Conservation (phyloP, 495 filamentous ascomycete genomes). For the Neurospora sp. region DNA sequence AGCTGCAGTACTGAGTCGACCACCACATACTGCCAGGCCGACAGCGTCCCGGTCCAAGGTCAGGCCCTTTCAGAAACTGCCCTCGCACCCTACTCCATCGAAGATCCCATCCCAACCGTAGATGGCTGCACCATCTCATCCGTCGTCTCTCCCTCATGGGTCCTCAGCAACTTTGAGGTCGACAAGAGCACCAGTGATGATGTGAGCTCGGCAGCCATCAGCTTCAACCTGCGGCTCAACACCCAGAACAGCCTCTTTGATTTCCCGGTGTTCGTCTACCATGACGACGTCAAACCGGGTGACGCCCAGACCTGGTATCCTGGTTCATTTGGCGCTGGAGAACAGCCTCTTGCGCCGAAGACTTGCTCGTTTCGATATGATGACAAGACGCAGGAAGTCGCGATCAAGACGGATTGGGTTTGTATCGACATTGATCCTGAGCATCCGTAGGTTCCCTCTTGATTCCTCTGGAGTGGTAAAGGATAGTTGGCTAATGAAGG, state of each 20-base stretch:
- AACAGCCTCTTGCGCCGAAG: slow-evolving; percentile 10
- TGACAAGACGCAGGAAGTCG: slow-evolving; percentile 1
- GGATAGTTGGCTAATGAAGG: background rate
- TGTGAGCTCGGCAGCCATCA: slow-evolving; percentile 3
- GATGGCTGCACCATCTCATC: slow-evolving; percentile 23
- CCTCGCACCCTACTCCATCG: slow-evolving; percentile 18
- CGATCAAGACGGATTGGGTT: slow-evolving; percentile 15
- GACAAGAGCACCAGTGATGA: slow-evolving; percentile 2
- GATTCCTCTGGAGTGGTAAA: background rate
- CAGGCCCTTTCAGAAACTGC: slow-evolving; percentile 2
- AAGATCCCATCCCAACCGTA: slow-evolving; percentile 12
- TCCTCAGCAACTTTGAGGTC: slow-evolving; percentile 14
- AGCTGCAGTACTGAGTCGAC: background rate
- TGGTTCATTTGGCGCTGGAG: slow-evolving; percentile 11
- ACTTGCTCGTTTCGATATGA: slow-evolving; percentile 13
- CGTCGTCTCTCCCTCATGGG: slow-evolving; percentile 16
- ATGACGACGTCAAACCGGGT: slow-evolving; percentile 2
- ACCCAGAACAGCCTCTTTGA: slow-evolving; percentile 10
- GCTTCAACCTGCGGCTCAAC: slow-evolving; percentile 19
- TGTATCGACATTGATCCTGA: slow-evolving; percentile 18
- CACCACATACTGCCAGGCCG: background rate
- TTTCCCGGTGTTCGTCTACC: slow-evolving; percentile 6
- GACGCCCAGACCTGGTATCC: slow-evolving; percentile 11
- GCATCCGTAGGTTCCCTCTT: slow-evolving; percentile 14
- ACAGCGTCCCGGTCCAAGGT: slow-evolving; percentile 5